A percentile compares a stretch with the other conserved stretches of the same genome.
phyloP scores from a whole-genome alignment of 495 filamentous ascomycete species.

The Monascus purpureus region DNA sequence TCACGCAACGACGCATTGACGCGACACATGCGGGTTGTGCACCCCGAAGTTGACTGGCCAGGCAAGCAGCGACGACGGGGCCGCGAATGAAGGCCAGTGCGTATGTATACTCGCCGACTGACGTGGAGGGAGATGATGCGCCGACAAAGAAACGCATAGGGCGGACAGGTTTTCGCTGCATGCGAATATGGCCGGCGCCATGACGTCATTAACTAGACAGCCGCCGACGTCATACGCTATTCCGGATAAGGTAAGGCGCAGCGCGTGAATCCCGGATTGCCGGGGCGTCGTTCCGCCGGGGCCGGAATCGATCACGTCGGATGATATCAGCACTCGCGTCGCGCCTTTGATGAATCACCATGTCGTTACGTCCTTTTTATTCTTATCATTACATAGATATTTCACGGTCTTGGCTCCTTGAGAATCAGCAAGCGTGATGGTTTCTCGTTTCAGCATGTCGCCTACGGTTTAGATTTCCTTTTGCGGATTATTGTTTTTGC shows the following conservation, averaged over 20 bases:
- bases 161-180: neutral
- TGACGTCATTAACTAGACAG: conserved; percentile 1
- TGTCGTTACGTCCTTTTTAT: neutral
- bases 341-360: neutral
- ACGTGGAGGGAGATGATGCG: neutral
- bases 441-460: too few species aligned
- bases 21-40: conserved; percentile 81
- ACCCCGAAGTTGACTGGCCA: conserved; percentile 71
- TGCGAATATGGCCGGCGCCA: neutral
- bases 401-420: too few species aligned
- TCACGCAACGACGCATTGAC: conserved; percentile 86
- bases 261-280: conserved; percentile 7
- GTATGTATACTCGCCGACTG: neutral
- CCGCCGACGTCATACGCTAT: conserved; percentile 14
- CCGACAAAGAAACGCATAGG: neutral
- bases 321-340: neutral
- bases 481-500: too few species aligned
- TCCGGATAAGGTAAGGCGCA: conserved; percentile 2
- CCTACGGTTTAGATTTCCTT: too few species aligned
- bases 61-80: conserved; percentile 43
- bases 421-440: too few species aligned
- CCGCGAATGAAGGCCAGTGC: conserved; percentile 15
- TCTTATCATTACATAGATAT: too few species aligned
- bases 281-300: conserved; percentile 5
- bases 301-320: neutral